These are phyloP conservation scores for Chlorella sp. DNA, from an alignment of 139 green algal genomes.

Conservation along the genomic window DNA sequence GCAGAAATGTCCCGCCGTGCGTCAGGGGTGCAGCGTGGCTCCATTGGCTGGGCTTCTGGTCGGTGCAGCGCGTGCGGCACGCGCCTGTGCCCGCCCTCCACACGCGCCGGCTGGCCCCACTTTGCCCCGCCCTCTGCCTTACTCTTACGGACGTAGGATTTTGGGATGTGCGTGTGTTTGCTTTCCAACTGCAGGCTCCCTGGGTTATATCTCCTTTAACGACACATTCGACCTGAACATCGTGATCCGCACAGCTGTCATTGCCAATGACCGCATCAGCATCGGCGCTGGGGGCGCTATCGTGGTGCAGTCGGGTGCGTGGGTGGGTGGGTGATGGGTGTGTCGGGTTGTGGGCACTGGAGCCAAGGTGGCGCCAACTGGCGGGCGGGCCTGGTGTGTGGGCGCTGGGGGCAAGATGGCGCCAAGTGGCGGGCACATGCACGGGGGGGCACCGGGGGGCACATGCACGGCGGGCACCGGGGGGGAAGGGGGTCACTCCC, in stretches of 20 bases:
- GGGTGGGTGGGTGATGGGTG: background rate
- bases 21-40: background rate
- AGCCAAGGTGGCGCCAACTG: background rate
- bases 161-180: too few species aligned
- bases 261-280: conserved; percentile 52
- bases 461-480: background rate
- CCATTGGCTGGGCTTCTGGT: too few species aligned
- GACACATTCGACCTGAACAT: conserved; percentile 98
- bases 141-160: too few species aligned
- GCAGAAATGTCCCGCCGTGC: background rate
- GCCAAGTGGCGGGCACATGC: too few species aligned
- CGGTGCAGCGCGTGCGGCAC: background rate
- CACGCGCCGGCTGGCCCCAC: background rate
- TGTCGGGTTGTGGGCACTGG: background rate
- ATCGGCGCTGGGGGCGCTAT: conserved; percentile 97
- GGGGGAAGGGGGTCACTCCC: too few species aligned
- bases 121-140: too few species aligned
- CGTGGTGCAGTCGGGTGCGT: conserved; percentile 82
- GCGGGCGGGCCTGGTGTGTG: too few species aligned
- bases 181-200: conserved; percentile 53
- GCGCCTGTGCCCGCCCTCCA: background rate
- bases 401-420: too few species aligned
- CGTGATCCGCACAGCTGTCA: conserved; percentile 94
- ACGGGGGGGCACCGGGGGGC: too few species aligned
- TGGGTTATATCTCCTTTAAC: conserved; percentile 93